Conservation (phyloP, 2,329 filamentous ascomycete species). For the Neonectria punicea region DNA sequence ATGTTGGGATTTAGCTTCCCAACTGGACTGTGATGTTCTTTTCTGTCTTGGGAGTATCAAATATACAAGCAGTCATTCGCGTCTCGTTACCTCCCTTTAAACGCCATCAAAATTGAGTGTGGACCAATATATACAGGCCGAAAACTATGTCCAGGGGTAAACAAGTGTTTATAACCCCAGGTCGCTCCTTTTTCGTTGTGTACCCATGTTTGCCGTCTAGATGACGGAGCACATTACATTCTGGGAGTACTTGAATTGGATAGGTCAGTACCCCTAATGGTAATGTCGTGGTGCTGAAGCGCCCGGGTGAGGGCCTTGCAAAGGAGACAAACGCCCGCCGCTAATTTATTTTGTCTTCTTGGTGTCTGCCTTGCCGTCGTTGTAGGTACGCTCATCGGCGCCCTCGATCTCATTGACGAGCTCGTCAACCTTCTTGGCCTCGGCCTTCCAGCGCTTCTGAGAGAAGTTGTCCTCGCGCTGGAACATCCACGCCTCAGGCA, state of each 20-base stretch:
- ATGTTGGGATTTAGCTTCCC: slow-evolving; percentile 14
- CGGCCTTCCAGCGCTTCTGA: slow-evolving; percentile 80
- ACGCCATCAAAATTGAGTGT: slow-evolving; percentile 33
- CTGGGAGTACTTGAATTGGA: neutral
- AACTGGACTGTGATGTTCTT: slow-evolving; percentile 18
- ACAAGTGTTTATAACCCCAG: neutral
- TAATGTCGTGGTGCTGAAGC: neutral
- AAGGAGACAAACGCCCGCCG: neutral
- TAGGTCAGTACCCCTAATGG: neutral
- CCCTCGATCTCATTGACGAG: slow-evolving; percentile 78
- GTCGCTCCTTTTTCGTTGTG: neutral
- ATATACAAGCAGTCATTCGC: slow-evolving; percentile 38
- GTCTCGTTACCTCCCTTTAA: slow-evolving; percentile 23
- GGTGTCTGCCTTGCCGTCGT: slow-evolving; percentile 40
- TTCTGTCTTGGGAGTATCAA: slow-evolving; percentile 18
- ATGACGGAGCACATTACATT: neutral
- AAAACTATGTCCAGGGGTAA: slow-evolving; percentile 33
- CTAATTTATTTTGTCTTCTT: slow-evolving; percentile 55
- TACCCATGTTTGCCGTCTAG: neutral
- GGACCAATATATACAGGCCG: slow-evolving; percentile 29
- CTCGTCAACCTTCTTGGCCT: slow-evolving; percentile 79
- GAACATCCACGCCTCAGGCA: slow-evolving; percentile 88
- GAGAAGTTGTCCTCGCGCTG: slow-evolving; percentile 87
- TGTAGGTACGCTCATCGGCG: slow-evolving; percentile 62
- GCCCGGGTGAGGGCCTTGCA: neutral